Evolutionary conservation across 148 eudicot species (phyloP).

Genomic region (Camellia japonica): DNA sequence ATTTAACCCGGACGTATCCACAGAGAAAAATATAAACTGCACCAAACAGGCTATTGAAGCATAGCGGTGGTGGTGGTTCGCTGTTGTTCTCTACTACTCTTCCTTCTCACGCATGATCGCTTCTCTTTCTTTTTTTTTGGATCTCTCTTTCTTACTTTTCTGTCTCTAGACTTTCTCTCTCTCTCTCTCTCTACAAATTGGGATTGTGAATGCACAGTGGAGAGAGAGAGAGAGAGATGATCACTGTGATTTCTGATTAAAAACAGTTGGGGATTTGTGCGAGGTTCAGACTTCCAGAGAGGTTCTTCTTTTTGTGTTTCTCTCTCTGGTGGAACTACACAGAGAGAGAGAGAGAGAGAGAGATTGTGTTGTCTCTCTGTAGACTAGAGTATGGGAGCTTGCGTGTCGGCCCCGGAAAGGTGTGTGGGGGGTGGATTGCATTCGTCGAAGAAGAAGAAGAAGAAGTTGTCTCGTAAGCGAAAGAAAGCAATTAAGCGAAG

Average conservation of each 20-base stretch:
- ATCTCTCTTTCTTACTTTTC: background rate
- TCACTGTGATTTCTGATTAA: background rate
- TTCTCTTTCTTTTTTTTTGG: background rate
- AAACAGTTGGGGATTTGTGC: background rate
- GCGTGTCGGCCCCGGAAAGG: constrained; percentile 63
- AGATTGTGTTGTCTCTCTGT: background rate
- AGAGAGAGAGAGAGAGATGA: background rate
- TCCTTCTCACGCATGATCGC: background rate
- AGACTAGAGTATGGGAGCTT: constrained; percentile 66
- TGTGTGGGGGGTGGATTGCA: constrained; percentile 46
- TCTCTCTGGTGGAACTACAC: background rate
- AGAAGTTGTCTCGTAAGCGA: constrained; percentile 22
- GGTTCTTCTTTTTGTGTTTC: background rate
- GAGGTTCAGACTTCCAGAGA: background rate
- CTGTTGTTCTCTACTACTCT: background rate
- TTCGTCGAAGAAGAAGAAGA: constrained; percentile 35
- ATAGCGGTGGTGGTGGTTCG: background rate
- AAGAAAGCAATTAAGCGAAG: constrained; percentile 37
- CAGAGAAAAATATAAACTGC: background rate
- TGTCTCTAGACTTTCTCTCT: background rate
- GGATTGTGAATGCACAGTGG: background rate
- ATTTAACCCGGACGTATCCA: background rate
- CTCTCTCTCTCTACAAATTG: background rate
- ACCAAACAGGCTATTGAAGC: too few relatives aligned
- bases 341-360: background rate